Base-by-base conservation (phyloP, 2,329 filamentous ascomycete genomes). In the Monilinia fructigena region DNA sequence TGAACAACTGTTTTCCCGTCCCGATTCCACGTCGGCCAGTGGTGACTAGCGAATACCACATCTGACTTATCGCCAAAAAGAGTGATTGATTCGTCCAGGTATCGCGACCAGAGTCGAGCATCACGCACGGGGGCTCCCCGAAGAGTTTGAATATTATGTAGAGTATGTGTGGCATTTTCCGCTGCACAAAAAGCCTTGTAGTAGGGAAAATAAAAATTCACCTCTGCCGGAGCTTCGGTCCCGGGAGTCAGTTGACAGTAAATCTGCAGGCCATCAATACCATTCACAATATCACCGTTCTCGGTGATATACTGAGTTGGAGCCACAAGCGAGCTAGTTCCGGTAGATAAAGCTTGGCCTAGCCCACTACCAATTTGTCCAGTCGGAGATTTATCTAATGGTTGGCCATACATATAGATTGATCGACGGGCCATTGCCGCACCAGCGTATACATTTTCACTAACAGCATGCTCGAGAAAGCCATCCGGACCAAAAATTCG, bases 61-160 rank as follows among this genome's bases (percentile, higher is more conserved):
- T 79, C 74, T 1, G 76, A 59, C 4, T 72, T 66, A 2, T 69
- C 56, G 0, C 75, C 76, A 62, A 75, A 80, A n/a, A 80, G 55
- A 16, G 71, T 72, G 26, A 79, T 72, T 6, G 77, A 70, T 66
- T 78, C 76, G 42, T 78, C 77, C 11, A 81, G 68, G 55, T 80
- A 79, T 20, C 71, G 68, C 3, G 77, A 74, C 79, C 79, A 81
- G 1, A 72, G 73, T 31, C 78, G 75, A 0, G 79, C 75, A 68
- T 81, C 79, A 14, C 79, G 73, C 3, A 81, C 79, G 6, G 71
- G 70, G 3, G 79, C 79, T 2, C 80, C 80, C 0, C 79, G 76
- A 18, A 80, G 72, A 0, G 79, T 81, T 7, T 76, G 68, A 66
- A 81, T 77, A 67, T 81, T 81, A 69, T 81, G 79, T 66, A 81